Percentiles rank a stretch among this genome's conserved stretches.
Conservation (phyloP, 2,329 filamentous ascomycete species). For the Zasmidium angulare region DNA sequence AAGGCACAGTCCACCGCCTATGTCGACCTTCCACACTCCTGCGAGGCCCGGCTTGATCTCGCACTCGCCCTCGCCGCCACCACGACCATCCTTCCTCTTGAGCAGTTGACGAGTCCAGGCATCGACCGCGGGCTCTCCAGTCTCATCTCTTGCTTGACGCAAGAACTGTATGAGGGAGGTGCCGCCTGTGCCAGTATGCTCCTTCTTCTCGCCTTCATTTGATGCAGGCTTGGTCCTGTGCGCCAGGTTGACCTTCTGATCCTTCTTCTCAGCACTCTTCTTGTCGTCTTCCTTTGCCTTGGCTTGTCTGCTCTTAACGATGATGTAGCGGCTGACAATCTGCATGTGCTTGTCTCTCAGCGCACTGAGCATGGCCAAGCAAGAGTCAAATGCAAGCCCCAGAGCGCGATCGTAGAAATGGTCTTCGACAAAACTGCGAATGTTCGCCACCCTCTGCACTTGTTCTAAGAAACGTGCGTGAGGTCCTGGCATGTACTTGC, state of each 20-base stretch:
- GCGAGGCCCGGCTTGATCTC: conserved; percentile 64
- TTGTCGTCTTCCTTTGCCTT: conserved; percentile 32
- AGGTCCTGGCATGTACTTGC: conserved; percentile 90
- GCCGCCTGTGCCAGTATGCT: conserved; percentile 85
- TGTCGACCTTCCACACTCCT: conserved; percentile 85
- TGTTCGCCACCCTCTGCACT: conserved; percentile 76
- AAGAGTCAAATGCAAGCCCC: conserved; percentile 83
- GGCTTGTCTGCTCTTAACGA: conserved; percentile 78
- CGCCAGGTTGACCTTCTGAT: conserved; percentile 40
- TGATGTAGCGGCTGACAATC: conserved; percentile 94
- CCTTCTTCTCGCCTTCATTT: conserved; percentile 46
- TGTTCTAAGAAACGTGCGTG: conserved; percentile 87
- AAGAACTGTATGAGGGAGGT: conserved; percentile 93
- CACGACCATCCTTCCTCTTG: conserved; percentile 44
- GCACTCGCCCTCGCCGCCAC: conserved; percentile 9
- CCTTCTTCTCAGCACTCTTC: conserved; percentile 41
- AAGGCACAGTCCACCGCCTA: conserved; percentile 52
- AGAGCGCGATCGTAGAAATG: conserved; percentile 64
- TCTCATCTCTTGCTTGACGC: conserved; percentile 95
- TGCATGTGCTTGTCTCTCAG: conserved; percentile 94
- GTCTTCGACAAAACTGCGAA: conserved; percentile 75
- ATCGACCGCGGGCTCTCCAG: conserved; percentile 82
- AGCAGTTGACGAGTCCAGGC: conserved; percentile 61
- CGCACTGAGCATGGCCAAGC: conserved; percentile 72
- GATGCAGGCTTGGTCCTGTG: conserved; percentile 25